These are phyloP conservation scores for Pseudogymnoascus sp. DNA, from an alignment of 2,329 filamentous ascomycete species.

Conservation along the genomic window DNA sequence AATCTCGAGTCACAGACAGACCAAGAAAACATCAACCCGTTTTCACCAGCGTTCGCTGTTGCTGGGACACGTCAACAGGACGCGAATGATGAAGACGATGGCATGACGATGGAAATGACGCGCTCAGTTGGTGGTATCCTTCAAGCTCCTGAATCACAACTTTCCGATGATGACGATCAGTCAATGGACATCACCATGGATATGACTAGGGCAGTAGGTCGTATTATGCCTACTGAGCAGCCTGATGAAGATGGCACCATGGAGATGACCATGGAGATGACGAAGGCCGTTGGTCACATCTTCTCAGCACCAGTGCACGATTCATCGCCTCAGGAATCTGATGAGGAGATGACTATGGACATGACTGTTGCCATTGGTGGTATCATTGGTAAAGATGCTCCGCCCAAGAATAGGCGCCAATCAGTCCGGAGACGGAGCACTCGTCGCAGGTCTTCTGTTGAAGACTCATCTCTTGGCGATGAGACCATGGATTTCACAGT, in stretches of 20 bases:
- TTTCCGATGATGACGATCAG: constrained; percentile 30
- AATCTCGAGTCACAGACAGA: constrained; percentile 32
- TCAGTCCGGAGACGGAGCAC: constrained; percentile 33
- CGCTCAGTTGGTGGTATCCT: constrained; percentile 33
- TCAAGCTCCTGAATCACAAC: not conserved
- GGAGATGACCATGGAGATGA: constrained; percentile 51
- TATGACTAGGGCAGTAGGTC: constrained; percentile 75
- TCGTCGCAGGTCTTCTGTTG: constrained; percentile 32
- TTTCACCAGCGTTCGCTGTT: constrained; percentile 30
- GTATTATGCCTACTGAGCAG: constrained; percentile 51
- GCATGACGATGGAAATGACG: constrained; percentile 45
- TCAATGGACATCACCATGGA: constrained; percentile 76
- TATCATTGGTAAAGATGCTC: constrained; percentile 34
- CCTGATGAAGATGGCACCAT: constrained; percentile 35
- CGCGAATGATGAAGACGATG: constrained; percentile 21
- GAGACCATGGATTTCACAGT: constrained; percentile 51
- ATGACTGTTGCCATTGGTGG: constrained; percentile 50
- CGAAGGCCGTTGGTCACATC: constrained; percentile 34
- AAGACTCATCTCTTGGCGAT: constrained; percentile 28
- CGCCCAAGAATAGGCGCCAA: constrained; percentile 27
- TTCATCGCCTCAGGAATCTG: constrained; percentile 12
- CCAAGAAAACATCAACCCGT: constrained; percentile 46
- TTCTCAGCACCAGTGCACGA: constrained; percentile 9
- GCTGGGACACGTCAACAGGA: constrained; percentile 18
- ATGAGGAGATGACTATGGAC: constrained; percentile 39